Evolutionary conservation across 1,284 basidiomycete species (phyloP), one percentile per base, ranked within the genome.

Genomic region (Lentinula novae-zelandiae): DNA sequence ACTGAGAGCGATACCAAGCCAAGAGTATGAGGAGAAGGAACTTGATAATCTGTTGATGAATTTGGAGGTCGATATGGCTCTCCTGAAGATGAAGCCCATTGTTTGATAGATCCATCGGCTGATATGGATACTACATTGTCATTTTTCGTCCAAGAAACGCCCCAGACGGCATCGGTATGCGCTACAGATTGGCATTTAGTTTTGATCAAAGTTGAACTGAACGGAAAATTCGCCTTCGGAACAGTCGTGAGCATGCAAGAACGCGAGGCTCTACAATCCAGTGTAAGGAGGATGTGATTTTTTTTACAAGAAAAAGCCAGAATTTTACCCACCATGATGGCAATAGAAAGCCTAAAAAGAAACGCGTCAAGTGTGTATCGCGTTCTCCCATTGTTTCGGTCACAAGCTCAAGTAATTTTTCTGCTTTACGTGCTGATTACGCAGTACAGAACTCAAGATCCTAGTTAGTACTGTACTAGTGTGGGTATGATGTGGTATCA

Each of bases 1-100:
- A 84, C 82, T 6, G 90, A 91, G 27, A 95, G 74, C 5, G 86
- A 88, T 6, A 86, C 78, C 67, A 95, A 76, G 39, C 89, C 89
- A 55, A 95, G 83, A 8, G 90, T 85, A 72, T 95, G 90, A 13
- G 86, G 78, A 46, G 84, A 75, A 20, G 85, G 83, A 61, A 75
- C 15, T 36, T 17, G 51, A 20, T 54, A 52, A 20, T 52, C 38
- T n/a, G 44, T 15, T 17, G 49, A 72, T 3, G 67, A 61, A 3
- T 71, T 70, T 57, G 77, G 76, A 7, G 86, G 72, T 46, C 83
- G 81, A 53, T 87, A 78, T 2, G 84, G 81, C 68, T 89, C 83
- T 40, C 90, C 89, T 6, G 84, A 80, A 2, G 77, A 74, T 3
- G 86, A 78, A 64, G 86, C 78, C 84, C 86, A 92, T 63, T 88